Evolutionary conservation across 208 protist species (phyloP).

Genomic region (Trypanosoma platydactyli): DNA sequence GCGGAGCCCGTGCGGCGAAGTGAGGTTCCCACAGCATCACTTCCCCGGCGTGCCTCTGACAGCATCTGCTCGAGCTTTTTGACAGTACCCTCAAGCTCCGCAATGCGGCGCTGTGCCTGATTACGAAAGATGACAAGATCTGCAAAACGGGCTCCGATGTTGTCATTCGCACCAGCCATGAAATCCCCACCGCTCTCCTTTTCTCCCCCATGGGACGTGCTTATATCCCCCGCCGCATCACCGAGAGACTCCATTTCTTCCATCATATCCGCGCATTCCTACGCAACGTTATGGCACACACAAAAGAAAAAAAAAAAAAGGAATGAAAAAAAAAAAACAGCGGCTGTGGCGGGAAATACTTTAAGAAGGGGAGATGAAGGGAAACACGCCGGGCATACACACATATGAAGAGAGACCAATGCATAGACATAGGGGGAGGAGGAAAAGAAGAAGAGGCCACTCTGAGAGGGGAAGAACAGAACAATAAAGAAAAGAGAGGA

Average conservation of each 20-base stretch:
- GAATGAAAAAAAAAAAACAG: neutral
- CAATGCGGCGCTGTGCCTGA: conserved; percentile 37
- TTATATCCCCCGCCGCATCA: neutral
- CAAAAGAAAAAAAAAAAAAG: too few species aligned
- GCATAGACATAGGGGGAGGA: neutral
- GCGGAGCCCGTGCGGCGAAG: conserved; percentile 3
- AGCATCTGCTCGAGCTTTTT: conserved; percentile 18
- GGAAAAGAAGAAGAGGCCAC: neutral
- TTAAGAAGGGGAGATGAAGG: too few species aligned
- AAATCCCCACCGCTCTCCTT: neutral
- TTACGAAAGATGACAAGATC: conserved; percentile 44
- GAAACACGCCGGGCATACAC: neutral
- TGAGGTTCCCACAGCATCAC: neutral
- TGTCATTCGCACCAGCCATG: neutral
- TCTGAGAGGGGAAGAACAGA: neutral
- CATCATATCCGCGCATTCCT: too few species aligned
- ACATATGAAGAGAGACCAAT: neutral
- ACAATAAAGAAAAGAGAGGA: neutral
- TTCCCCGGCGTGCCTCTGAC: conserved; percentile 1
- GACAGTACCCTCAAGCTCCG: conserved; percentile 42
- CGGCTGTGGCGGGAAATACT: too few species aligned
- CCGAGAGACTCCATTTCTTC: neutral
- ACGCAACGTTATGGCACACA: too few species aligned
- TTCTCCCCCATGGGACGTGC: neutral
- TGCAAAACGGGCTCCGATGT: conserved; percentile 35